Evolutionary conservation across 2,329 filamentous ascomycete genomes (phyloP).

Genomic region (Xylariales sp.): DNA sequence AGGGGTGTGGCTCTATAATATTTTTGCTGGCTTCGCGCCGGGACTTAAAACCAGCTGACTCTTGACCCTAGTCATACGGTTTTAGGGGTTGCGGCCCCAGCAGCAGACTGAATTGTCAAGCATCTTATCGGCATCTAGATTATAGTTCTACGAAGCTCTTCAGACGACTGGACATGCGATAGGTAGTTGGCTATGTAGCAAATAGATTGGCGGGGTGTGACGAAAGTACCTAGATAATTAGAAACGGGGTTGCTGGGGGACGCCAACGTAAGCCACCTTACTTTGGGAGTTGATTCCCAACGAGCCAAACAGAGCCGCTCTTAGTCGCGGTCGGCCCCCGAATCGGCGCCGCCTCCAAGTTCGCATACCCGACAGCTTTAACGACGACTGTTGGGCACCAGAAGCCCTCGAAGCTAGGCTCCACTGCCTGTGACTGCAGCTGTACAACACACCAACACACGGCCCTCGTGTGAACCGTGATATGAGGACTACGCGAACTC

Average conservation of each 20-base stretch:
- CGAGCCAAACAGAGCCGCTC: conserved; percentile 45
- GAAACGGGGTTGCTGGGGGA: conserved; percentile 38
- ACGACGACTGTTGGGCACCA: conserved; percentile 61
- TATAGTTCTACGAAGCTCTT: not conserved
- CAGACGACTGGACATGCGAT: conserved; percentile 11
- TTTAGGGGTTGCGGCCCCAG: conserved; percentile 6
- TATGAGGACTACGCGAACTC: conserved; percentile 46
- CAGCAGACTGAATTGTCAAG: not conserved
- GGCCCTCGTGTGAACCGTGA: conserved; percentile 48
- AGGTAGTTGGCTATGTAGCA: not conserved
- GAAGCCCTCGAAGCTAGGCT: conserved; percentile 58
- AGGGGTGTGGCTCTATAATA: conserved; percentile 20
- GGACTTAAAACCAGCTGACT: conserved; percentile 22
- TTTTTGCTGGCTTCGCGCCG: conserved; percentile 11
- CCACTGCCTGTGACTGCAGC: conserved; percentile 45
- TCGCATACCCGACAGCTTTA: conserved; percentile 52
- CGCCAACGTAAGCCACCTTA: conserved; percentile 43
- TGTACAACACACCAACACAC: conserved; percentile 63
- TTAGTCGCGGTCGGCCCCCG: conserved; percentile 44
- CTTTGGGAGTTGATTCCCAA: conserved; percentile 45
- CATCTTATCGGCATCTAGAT: not conserved
- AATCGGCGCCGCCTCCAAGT: conserved; percentile 44
- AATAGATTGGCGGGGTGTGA: conserved; percentile 25
- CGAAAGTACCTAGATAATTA: conserved; percentile 39
- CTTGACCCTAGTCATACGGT: not conserved